Evolutionary conservation across 495 filamentous ascomycete genomes (phyloP).

Genomic region (Tuber umbilicatum): DNA sequence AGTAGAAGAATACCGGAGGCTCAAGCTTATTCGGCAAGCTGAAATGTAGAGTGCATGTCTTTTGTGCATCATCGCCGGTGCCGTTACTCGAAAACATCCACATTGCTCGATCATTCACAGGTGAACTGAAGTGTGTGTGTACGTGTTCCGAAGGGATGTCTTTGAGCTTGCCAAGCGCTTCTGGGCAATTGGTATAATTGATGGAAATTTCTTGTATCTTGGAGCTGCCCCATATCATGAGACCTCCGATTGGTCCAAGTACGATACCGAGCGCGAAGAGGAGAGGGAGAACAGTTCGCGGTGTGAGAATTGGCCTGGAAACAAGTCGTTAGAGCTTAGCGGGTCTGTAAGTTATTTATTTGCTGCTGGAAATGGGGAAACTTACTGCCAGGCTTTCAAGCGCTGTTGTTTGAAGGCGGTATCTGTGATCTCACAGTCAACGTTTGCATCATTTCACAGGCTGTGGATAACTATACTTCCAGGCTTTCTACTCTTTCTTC

Average conservation of each 20-base stretch:
- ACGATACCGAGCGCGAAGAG: slow-evolving; percentile 79
- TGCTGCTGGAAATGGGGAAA: slow-evolving; percentile 18
- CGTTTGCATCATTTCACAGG: slow-evolving; percentile 22
- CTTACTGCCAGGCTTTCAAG: slow-evolving; percentile 90
- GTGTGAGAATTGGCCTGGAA: slow-evolving; percentile 79
- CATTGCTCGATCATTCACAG: slow-evolving; percentile 12
- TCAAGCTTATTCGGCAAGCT: slow-evolving; percentile 66
- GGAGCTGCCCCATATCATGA: slow-evolving; percentile 71
- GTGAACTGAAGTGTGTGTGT: slow-evolving; percentile 57
- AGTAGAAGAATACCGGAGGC: slow-evolving; percentile 80
- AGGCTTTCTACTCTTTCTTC: slow-evolving; percentile 67
- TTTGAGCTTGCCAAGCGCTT: slow-evolving; percentile 43
- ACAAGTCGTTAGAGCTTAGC: slow-evolving; percentile 2
- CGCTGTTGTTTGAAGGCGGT: slow-evolving; percentile 89
- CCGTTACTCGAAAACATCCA: slow-evolving; percentile 1
- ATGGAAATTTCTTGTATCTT: slow-evolving; percentile 78
- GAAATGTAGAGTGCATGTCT: slow-evolving; percentile 62
- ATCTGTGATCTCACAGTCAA: slow-evolving; percentile 48
- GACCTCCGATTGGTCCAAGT: slow-evolving; percentile 77
- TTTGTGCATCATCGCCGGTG: not conserved
- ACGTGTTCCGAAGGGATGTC: slow-evolving; percentile 54
- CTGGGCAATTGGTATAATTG: slow-evolving; percentile 73
- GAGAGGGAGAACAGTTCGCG: slow-evolving; percentile 81
- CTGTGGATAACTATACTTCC: slow-evolving; percentile 56
- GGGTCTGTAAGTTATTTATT: not conserved